A percentile compares a stretch with the other conserved stretches of the same genome.
These are phyloP conservation scores for Annulohypoxylon moriforme DNA, from an alignment of 495 filamentous ascomycete genomes.

Conservation along the genomic window DNA sequence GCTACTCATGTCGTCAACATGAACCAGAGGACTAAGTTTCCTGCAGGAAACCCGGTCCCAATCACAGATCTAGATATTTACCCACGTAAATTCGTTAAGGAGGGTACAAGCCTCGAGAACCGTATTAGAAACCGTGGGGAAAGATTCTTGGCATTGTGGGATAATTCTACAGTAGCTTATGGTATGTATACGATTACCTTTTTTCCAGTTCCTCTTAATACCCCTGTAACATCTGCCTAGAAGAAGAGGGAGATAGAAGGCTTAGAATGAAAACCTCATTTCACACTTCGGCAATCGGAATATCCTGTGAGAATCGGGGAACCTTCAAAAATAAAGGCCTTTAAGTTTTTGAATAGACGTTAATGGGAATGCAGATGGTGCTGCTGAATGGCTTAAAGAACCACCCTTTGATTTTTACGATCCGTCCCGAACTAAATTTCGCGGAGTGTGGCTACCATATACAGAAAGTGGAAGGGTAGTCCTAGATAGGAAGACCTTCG, in stretches of 20 bases:
- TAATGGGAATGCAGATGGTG: conserved; percentile 30
- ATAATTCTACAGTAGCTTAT: conserved; percentile 39
- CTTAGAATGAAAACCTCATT: neutral
- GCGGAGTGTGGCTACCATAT: conserved; percentile 46
- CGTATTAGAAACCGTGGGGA: conserved; percentile 34
- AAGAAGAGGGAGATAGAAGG: neutral
- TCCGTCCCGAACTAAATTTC: conserved; percentile 30
- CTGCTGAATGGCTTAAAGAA: conserved; percentile 44
- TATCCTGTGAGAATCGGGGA: neutral
- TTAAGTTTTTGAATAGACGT: neutral
- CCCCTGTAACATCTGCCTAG: neutral
- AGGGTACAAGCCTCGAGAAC: conserved; percentile 37
- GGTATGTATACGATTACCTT: conserved; percentile 16
- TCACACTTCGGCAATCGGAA: too few species aligned
- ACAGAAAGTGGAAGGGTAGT: conserved; percentile 43
- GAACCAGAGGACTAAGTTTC: conserved; percentile 38
- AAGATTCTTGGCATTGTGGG: conserved; percentile 36
- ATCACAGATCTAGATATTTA: conserved; percentile 40
- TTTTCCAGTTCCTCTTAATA: neutral
- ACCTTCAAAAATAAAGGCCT: neutral
- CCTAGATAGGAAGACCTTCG: conserved; percentile 48
- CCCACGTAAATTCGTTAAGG: conserved; percentile 37
- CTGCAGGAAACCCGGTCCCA: conserved; percentile 34
- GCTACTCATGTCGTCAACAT: conserved; percentile 17
- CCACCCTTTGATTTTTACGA: conserved; percentile 44